Evolutionary conservation across 1,284 basidiomycete genomes (phyloP), one percentile per base, ranked within the genome.

Genomic region (Polyporus tsugae): DNA sequence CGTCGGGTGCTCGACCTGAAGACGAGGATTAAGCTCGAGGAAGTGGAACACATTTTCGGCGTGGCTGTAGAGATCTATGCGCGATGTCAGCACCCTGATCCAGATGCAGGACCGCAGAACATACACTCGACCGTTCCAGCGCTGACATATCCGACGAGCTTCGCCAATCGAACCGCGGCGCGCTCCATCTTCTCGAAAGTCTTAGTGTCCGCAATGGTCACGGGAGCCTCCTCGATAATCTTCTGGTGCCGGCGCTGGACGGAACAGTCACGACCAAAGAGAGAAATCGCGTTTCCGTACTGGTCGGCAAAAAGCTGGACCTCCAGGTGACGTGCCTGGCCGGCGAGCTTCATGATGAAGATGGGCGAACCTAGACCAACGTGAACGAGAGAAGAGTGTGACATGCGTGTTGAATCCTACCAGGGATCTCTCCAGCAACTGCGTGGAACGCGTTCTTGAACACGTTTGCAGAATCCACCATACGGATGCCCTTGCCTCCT

Each of bases 221-320:
- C 97, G 35, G 98, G 98, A 10, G 98, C 98, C 82, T 99, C 98
- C 83, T 99, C 98, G 70, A 99, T 99, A 75, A 99, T 99, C 86
- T 99, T 99, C 82, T 99, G 98, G 83, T 99, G 98, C 73, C 98
- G 95, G 76, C 98, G 95, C 83, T 99, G 98, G 61, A 99, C 98
- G 66, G 98, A 99, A 81, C 98, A 99, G 81, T 99, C 98, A 80
- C 98, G 97, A 76, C 98, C 98, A 78, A 99, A 99, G 66, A 99
- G 88, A 64, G 97, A 99, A 78, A 99, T 99, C 44, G 98, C 98
- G 81, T 98, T 98, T 70, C 98, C 98, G 81, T 99, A 99, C 82
- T 99, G 98, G 84, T 99, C 98, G 62, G 98, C 98, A 57, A 99
- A 90, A 58, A 99, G 89, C 82, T 99, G 98, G 35, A 99, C 98